Conservation (phyloP, 148 eudicot genomes). For the Cornus controversa region DNA sequence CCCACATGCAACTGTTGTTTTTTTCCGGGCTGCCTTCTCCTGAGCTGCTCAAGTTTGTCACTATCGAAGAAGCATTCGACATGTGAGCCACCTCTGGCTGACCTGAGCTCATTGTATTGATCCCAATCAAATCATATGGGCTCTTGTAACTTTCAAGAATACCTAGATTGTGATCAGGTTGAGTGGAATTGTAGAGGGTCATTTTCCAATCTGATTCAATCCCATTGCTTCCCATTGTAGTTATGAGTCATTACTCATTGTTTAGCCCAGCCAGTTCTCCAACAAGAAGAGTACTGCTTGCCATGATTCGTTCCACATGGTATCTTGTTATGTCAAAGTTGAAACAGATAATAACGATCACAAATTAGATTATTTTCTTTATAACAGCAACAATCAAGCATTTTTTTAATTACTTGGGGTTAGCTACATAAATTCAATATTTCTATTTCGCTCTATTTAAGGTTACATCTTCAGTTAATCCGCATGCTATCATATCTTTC, state of each 20-base stretch:
- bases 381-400: no score
- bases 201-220: constrained; percentile 46
- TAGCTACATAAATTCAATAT: no score
- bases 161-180: no score
- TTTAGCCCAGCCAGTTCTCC: constrained; percentile 64
- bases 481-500: no score
- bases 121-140: constrained; percentile 17
- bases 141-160: no score
- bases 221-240: neutral
- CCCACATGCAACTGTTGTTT: no score
- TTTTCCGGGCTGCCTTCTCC: constrained; percentile 66
- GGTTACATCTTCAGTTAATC: no score
- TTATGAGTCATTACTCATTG: constrained; percentile 28
- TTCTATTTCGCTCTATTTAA: no score
- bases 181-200: no score
- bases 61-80: constrained; percentile 53
- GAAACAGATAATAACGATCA: no score
- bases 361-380: no score
- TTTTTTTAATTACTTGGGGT: no score
- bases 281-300: constrained; percentile 68
- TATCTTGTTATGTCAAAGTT: constrained; percentile 78
- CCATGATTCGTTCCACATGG: constrained; percentile 83
- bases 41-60: constrained; percentile 52
- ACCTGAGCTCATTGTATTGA: constrained; percentile 12
- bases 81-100: constrained; percentile 35